Conservation (phyloP, 2,329 filamentous ascomycete genomes). For the Exophiala xenobiotica region DNA sequence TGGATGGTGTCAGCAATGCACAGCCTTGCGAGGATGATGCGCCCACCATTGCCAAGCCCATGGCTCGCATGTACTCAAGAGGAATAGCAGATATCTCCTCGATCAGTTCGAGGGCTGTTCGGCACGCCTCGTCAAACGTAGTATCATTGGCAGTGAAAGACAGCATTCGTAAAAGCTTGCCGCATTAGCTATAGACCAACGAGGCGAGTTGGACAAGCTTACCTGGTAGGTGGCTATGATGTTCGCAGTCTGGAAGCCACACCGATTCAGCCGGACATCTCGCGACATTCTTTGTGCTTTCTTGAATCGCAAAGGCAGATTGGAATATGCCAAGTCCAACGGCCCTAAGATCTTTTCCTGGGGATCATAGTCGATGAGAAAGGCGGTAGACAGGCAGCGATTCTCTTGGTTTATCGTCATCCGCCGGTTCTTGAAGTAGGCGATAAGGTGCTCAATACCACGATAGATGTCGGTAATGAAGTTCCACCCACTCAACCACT, state of each 20-base stretch:
- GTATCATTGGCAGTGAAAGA: constrained; percentile 6
- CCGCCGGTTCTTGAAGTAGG: constrained; percentile 6
- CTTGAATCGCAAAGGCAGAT: constrained; percentile 6
- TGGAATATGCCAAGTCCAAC: not conserved
- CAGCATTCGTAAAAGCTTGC: constrained; percentile 4
- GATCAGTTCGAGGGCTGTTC: constrained; percentile 11
- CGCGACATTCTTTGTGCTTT: not conserved
- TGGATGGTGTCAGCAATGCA: not conserved
- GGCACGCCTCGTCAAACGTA: constrained; percentile 12
- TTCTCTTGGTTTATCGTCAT: not conserved
- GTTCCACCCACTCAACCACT: constrained; percentile 16
- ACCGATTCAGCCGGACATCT: constrained; percentile 10
- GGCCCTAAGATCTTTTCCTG: constrained; percentile 4
- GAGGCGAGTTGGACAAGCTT: not conserved
- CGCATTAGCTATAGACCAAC: not conserved
- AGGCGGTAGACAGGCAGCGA: not conserved
- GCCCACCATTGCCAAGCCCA: constrained; percentile 12
- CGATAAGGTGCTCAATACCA: constrained; percentile 10
- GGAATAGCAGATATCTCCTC: constrained; percentile 18
- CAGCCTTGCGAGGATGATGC: not conserved
- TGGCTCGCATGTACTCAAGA: constrained; percentile 13
- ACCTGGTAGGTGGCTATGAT: constrained; percentile 14
- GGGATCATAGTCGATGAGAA: constrained; percentile 6
- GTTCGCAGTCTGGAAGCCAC: constrained; percentile 12
- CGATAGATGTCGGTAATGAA: constrained; percentile 14